These are phyloP conservation scores for Aspergillus egyptiacus DNA, from an alignment of 495 filamentous ascomycete genomes.

Conservation along the genomic window DNA sequence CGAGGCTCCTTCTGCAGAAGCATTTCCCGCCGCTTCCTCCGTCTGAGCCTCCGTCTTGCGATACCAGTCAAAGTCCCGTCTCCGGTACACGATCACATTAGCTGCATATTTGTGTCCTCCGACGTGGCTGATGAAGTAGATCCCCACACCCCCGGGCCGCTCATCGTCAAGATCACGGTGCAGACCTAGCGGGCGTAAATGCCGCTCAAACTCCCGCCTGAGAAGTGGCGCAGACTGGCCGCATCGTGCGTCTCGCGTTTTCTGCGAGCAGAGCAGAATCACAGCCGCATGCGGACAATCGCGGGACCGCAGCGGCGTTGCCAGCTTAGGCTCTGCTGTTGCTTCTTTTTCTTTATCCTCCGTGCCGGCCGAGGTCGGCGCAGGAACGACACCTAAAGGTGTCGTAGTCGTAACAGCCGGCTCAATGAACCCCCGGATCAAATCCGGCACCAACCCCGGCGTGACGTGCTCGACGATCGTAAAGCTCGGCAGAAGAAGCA, in stretches of 20 bases:
- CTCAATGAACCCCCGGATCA: conserved; percentile 69
- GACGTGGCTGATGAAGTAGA: conserved; percentile 94
- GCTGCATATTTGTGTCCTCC: conserved; percentile 42
- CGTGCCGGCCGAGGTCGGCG: conserved; percentile 3
- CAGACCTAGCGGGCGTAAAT: conserved; percentile 75
- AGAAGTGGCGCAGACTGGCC: conserved; percentile 88
- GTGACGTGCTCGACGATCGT: conserved; percentile 81
- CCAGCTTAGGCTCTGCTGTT: conserved; percentile 25
- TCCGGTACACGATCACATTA: conserved; percentile 85
- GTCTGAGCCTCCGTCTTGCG: conserved; percentile 26
- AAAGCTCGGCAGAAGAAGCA: conserved; percentile 86
- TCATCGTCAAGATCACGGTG: conserved; percentile 84
- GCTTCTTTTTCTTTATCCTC: conserved; percentile 8
- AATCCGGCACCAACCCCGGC: conserved; percentile 61
- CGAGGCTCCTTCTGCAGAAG: conserved; percentile 51
- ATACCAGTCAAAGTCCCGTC: conserved; percentile 52
- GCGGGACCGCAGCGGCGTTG: conserved; percentile 55
- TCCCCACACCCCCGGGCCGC: conserved; percentile 80
- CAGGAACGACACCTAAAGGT: conserved; percentile 45
- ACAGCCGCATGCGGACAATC: conserved; percentile 75
- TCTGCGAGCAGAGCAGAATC: conserved; percentile 90
- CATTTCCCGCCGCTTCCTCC: conserved; percentile 17
- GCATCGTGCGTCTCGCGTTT: conserved; percentile 88
- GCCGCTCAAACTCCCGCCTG: conserved; percentile 78
- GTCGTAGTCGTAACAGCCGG: conserved; percentile 67